phyloP scores from a whole-genome alignment of 352 stramenopile species.

The Thalassiosira delicatula region DNA sequence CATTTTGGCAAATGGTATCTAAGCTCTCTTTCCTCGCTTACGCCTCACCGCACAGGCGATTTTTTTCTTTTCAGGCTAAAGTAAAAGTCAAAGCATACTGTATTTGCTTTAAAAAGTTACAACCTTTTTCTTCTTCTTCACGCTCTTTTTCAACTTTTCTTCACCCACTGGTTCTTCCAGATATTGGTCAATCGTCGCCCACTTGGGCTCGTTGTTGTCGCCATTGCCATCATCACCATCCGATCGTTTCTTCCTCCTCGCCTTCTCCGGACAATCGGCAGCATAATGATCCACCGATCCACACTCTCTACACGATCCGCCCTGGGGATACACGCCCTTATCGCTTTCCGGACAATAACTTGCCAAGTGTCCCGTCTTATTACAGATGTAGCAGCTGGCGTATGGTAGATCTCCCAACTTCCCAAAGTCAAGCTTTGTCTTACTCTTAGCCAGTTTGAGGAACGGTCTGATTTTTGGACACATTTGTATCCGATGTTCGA shows the following conservation, averaged over 20 bases:
- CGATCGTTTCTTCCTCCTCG: slow-evolving; percentile 36
- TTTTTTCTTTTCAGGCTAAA: no score
- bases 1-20: no score
- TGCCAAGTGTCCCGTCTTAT: slow-evolving; percentile 73
- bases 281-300: slow-evolving; percentile 69
- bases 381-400: slow-evolving; percentile 79
- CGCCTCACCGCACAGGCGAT: no score
- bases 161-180: slow-evolving; percentile 46
- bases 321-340: slow-evolving; percentile 76
- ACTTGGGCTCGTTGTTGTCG: slow-evolving; percentile 36
- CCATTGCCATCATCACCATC: slow-evolving; percentile 38
- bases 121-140: slow-evolving; percentile 60
- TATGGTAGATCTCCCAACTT: slow-evolving; percentile 69
- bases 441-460: slow-evolving; percentile 23
- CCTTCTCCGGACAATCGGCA: slow-evolving; percentile 61
- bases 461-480: slow-evolving; percentile 67
- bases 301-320: slow-evolving; percentile 73
- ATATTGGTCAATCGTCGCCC: slow-evolving; percentile 59
- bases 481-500: slow-evolving; percentile 69
- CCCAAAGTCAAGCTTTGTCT: slow-evolving; percentile 51
- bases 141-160: slow-evolving; percentile 34
- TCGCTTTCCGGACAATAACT: slow-evolving; percentile 71
- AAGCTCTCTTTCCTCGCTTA: no score
- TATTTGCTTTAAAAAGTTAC: slow-evolving; percentile 60
- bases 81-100: no score